These are phyloP conservation scores for Trametes maxima DNA, from an alignment of 768 basidiomycete genomes.

Conservation along the genomic window DNA sequence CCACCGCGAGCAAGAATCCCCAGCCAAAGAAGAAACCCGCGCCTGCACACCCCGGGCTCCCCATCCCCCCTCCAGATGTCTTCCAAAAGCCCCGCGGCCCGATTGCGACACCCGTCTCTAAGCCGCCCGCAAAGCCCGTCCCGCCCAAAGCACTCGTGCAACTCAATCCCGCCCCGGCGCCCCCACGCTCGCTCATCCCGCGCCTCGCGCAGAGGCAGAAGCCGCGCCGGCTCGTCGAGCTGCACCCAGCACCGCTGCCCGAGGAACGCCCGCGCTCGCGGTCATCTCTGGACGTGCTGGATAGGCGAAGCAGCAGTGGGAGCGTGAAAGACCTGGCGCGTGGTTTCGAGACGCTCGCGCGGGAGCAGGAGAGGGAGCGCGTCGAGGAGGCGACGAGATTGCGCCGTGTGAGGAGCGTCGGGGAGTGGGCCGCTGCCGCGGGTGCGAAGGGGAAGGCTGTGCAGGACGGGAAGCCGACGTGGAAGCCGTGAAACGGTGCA, in stretches of 20 bases:
- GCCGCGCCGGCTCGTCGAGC: constrained; percentile 53
- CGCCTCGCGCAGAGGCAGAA: constrained; percentile 34
- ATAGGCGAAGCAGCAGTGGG: constrained; percentile 63
- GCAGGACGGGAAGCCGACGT: constrained; percentile 22
- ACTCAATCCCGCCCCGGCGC: constrained; percentile 54
- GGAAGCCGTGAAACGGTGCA: constrained; percentile 24
- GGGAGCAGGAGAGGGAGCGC: constrained; percentile 33
- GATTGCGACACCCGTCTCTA: constrained; percentile 59
- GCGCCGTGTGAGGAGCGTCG: constrained; percentile 40
- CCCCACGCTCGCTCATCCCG: constrained; percentile 47
- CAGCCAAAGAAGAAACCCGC: constrained; percentile 27
- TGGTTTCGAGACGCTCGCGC: constrained; percentile 55
- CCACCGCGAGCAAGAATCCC: constrained; percentile 46
- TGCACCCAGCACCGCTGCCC: constrained; percentile 46
- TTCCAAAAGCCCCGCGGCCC: constrained; percentile 55
- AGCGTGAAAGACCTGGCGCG: constrained; percentile 76
- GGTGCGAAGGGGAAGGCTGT: constrained; percentile 5
- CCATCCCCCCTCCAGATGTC: constrained; percentile 57
- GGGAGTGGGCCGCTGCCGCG: constrained; percentile 33
- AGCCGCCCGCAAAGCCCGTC: constrained; percentile 44
- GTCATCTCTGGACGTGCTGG: constrained; percentile 29
- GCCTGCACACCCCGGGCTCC: constrained; percentile 44
- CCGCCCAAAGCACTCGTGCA: constrained; percentile 69
- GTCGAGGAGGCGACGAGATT: constrained; percentile 28
- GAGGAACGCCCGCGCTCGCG: constrained; percentile 31